phyloP scores from a whole-genome alignment of 139 green algal genomes.

The Chlamydomonas sp. region DNA sequence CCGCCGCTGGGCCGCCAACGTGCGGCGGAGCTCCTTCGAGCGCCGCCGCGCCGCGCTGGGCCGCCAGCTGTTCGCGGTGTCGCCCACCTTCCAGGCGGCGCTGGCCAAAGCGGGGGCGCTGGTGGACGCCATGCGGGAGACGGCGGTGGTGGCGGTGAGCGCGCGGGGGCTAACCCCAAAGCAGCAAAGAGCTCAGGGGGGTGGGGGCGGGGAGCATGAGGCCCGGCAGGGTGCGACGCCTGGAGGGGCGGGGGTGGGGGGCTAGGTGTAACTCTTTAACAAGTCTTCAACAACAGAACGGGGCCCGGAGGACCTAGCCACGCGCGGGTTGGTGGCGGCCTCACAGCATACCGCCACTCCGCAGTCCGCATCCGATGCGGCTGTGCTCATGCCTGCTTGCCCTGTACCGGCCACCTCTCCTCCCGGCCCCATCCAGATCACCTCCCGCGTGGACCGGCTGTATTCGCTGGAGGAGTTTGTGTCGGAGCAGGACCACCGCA shows the following conservation, averaged over 20 bases:
- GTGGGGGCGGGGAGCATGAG: neutral
- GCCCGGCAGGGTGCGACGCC: neutral
- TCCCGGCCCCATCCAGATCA: conserved; percentile 29
- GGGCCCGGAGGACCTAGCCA: too few relatives aligned
- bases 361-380: too few relatives aligned
- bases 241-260: too few relatives aligned
- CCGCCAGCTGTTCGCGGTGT: neutral
- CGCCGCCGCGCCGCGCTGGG: neutral
- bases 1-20: conserved; percentile 26
- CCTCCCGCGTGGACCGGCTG: conserved; percentile 40
- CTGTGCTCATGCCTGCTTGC: too few relatives aligned
- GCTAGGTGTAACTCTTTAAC: too few relatives aligned
- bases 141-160: conserved; percentile 37
- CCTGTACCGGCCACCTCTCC: too few relatives aligned
- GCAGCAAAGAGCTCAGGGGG: neutral
- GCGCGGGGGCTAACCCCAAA: neutral
- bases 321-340: too few relatives aligned
- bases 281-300: too few relatives aligned
- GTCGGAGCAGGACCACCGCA: conserved; percentile 44
- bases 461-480: conserved; percentile 55
- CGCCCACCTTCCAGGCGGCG: conserved; percentile 35
- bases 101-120: neutral
- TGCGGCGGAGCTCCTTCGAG: conserved; percentile 10
- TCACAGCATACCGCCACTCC: too few relatives aligned
- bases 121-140: conserved; percentile 36